phyloP scores from a whole-genome alignment of 768 basidiomycete genomes.

The Suillus paluster region DNA sequence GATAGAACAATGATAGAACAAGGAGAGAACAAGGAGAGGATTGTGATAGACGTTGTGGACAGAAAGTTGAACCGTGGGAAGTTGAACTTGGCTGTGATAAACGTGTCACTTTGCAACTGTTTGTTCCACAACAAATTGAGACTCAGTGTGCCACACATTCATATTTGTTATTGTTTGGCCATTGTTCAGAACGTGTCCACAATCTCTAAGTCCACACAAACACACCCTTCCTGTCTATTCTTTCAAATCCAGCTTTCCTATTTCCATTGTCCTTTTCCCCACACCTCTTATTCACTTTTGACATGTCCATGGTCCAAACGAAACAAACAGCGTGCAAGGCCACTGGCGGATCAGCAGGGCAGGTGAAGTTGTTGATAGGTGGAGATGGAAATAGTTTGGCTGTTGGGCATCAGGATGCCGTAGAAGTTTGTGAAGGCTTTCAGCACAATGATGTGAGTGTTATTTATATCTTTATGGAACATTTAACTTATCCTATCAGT shows the following conservation, averaged over 20 bases:
- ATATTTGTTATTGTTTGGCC: neutral
- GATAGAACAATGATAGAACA: too few species aligned
- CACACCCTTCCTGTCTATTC: neutral
- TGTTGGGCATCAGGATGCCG: neutral
- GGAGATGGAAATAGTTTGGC: neutral
- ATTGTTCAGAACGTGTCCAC: neutral
- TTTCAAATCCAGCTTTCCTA: neutral
- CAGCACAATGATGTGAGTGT: neutral
- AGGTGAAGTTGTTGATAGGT: neutral
- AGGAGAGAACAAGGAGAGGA: too few species aligned
- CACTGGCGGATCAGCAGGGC: neutral
- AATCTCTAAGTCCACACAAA: neutral
- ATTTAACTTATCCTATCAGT: neutral
- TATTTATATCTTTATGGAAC: neutral
- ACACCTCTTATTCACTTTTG: neutral
- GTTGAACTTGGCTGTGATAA: neutral
- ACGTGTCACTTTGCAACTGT: neutral
- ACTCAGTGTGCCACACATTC: neutral
- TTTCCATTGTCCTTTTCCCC: neutral
- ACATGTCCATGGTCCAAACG: neutral
- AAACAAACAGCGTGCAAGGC: neutral
- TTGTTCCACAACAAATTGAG: neutral
- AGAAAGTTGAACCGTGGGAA: neutral
- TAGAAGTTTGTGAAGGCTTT: neutral
- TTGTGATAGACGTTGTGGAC: too few species aligned